These are phyloP conservation scores for Limtongozyma cylindracea DNA, from an alignment of 805 yeast species.

Conservation along the genomic window DNA sequence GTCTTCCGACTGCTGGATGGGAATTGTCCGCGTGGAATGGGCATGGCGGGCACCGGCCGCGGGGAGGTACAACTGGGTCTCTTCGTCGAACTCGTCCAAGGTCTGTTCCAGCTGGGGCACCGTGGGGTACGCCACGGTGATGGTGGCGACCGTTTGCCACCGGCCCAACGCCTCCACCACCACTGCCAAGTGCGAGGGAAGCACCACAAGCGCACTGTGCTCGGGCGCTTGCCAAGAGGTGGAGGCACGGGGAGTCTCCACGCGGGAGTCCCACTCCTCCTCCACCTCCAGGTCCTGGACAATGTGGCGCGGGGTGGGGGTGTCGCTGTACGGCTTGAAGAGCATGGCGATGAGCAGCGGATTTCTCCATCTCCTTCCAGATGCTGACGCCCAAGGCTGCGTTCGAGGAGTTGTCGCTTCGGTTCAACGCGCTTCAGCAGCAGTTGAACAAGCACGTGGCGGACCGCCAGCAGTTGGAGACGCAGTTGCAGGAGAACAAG, in stretches of 20 bases:
- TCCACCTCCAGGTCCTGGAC: slow-evolving; percentile 15
- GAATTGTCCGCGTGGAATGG: slow-evolving; percentile 3
- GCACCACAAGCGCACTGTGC: slow-evolving; percentile 3
- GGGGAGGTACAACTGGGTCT: slow-evolving; percentile 15
- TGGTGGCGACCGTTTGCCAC: slow-evolving; percentile 3
- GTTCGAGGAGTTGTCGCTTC: slow-evolving; percentile 17
- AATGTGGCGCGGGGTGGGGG: slow-evolving; percentile 23
- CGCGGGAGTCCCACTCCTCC: slow-evolving; percentile 4
- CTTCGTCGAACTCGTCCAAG: slow-evolving; percentile 1
- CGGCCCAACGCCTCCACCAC: slow-evolving; percentile 2
- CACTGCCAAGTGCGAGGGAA: slow-evolving; percentile 2
- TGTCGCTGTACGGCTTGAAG: slow-evolving; percentile 22
- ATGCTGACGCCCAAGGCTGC: slow-evolving; percentile 9
- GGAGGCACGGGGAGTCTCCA: not conserved
- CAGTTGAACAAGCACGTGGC: slow-evolving; percentile 26
- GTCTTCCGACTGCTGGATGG: slow-evolving; percentile 8
- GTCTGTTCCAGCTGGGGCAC: slow-evolving; percentile 1
- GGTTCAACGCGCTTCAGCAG: slow-evolving; percentile 18
- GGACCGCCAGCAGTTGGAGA: slow-evolving; percentile 70
- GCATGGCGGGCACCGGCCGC: no score
- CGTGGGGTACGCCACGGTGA: slow-evolving; percentile 3
- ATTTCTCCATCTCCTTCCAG: no score
- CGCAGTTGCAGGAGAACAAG: slow-evolving; percentile 83
- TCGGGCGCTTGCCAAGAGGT: not conserved
- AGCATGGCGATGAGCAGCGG: no score